Percentiles rank a stretch among this genome's conserved stretches.
Evolutionary conservation across 768 basidiomycete genomes (phyloP).

Genomic region (Gymnopilus junonius): DNA sequence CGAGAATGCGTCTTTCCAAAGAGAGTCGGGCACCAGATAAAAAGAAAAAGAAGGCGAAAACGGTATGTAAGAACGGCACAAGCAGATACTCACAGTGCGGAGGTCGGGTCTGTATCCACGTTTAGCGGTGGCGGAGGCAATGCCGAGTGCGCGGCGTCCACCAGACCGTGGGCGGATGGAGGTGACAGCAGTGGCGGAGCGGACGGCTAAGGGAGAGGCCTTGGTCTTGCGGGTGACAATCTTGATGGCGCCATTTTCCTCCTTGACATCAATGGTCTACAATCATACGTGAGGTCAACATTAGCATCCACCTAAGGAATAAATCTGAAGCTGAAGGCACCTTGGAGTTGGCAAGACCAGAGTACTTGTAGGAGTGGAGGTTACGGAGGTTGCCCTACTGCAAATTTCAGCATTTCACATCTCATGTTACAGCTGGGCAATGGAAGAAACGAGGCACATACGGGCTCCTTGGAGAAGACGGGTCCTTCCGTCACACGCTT

Average conservation of each 20-base stretch:
- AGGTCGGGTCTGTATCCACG: conserved; percentile 81
- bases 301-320: too few species aligned
- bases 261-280: conserved; percentile 70
- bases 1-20: conserved; percentile 66
- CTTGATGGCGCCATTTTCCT: conserved; percentile 57
- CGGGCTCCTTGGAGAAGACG: conserved; percentile 84
- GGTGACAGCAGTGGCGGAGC: conserved; percentile 49
- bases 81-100: conserved; percentile 59
- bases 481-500: conserved; percentile 76
- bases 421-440: neutral
- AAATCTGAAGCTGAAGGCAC: conserved; percentile 35
- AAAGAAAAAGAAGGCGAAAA: conserved; percentile 19
- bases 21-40: conserved; percentile 12
- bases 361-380: conserved; percentile 92
- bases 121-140: conserved; percentile 61
- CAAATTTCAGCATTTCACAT: conserved; percentile 16
- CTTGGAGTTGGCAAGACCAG: conserved; percentile 86
- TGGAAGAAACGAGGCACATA: conserved; percentile 40
- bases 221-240: conserved; percentile 70
- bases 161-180: conserved; percentile 73
- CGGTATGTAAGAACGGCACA: conserved; percentile 10
- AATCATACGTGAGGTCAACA: conserved; percentile 3
- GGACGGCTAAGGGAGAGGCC: conserved; percentile 55
- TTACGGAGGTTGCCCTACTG: conserved; percentile 83
- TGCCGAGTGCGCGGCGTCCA: conserved; percentile 68